phyloP scores from a whole-genome alignment of 1,284 basidiomycete genomes.

The Retiboletus flavoniger region DNA sequence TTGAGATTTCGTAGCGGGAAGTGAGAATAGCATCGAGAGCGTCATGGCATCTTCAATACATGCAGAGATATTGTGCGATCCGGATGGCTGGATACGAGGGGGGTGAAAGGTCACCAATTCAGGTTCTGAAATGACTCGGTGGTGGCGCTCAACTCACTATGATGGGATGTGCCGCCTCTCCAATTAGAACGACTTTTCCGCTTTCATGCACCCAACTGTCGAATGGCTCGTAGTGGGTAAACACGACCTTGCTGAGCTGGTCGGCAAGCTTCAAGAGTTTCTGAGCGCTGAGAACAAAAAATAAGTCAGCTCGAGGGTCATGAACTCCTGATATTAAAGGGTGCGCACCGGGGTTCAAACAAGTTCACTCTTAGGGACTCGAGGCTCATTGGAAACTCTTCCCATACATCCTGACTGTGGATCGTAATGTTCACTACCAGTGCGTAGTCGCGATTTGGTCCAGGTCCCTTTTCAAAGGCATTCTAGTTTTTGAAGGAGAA shows the following conservation, averaged over 20 bases:
- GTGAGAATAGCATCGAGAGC: conserved; percentile 47
- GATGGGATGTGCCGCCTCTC: conserved; percentile 54
- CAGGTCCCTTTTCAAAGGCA: conserved; percentile 22
- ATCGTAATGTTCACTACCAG: conserved; percentile 32
- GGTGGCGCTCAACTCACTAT: conserved; percentile 31
- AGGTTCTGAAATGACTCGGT: neutral
- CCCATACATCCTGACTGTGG: conserved; percentile 26
- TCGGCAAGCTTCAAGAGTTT: conserved; percentile 42
- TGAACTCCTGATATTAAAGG: neutral
- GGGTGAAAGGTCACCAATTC: neutral
- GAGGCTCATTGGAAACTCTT: conserved; percentile 28
- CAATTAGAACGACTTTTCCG: conserved; percentile 47
- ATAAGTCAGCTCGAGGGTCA: neutral
- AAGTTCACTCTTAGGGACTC: conserved; percentile 22
- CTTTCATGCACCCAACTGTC: conserved; percentile 48
- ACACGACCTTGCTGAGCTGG: conserved; percentile 36
- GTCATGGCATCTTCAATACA: conserved; percentile 56
- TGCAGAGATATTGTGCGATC: conserved; percentile 37
- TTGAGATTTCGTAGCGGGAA: conserved; percentile 40
- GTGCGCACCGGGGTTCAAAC: conserved; percentile 38
- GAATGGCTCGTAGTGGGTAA: conserved; percentile 37
- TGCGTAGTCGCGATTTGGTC: conserved; percentile 31
- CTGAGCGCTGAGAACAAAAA: conserved; percentile 30
- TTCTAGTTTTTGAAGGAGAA: neutral
- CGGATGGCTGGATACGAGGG: conserved; percentile 35